Conservation (phyloP, 495 filamentous ascomycete genomes). For the Tuber microsphaerosporum region DNA sequence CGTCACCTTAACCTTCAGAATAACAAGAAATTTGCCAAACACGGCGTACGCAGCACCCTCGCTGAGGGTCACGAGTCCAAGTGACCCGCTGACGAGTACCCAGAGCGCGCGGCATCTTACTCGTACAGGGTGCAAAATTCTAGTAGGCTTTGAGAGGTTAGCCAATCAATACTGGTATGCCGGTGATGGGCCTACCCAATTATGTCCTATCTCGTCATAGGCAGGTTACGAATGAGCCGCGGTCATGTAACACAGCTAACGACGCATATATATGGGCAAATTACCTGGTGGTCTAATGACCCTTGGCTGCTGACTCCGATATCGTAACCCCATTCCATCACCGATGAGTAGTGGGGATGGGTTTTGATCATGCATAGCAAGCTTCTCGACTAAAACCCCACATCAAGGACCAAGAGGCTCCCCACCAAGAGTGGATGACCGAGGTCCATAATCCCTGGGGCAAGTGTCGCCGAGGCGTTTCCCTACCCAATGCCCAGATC, state of each 20-base stretch:
- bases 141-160: background rate
- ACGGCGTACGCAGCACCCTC: too few relatives aligned
- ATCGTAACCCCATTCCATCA: background rate
- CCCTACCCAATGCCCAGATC: background rate
- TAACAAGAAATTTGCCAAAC: too few relatives aligned
- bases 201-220: background rate
- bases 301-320: background rate
- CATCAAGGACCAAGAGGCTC: background rate
- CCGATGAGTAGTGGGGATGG: background rate
- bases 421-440: background rate
- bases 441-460: background rate
- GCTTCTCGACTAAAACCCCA: background rate
- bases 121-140: background rate
- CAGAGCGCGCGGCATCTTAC: background rate
- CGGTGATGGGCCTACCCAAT: background rate
- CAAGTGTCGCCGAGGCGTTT: background rate
- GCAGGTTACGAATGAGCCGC: background rate
- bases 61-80: background rate
- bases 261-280: background rate
- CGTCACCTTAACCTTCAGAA: background rate
- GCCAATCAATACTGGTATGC: background rate
- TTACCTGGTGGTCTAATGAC: background rate
- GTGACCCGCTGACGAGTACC: background rate
- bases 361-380: background rate
- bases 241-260: background rate